phyloP scores from a whole-genome alignment of 805 yeast species.

The Starmerella riodocensis region DNA sequence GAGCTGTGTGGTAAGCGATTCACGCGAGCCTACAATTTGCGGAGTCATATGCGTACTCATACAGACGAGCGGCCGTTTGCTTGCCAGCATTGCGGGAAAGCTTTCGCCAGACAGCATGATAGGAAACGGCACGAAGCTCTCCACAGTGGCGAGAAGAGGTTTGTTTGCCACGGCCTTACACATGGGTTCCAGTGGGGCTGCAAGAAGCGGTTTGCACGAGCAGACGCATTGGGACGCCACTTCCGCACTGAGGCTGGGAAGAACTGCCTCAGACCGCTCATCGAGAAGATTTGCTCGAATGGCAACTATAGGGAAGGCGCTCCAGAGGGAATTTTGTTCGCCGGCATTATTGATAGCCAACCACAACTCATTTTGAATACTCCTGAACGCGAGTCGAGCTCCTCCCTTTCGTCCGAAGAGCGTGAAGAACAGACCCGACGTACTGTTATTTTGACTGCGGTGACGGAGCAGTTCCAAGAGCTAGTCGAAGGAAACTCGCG shows the following conservation, averaged over 20 bases:
- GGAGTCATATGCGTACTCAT: conserved; percentile 83
- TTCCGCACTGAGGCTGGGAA: conserved; percentile 66
- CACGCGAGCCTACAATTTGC: conserved; percentile 84
- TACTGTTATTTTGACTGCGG: conserved; percentile 22
- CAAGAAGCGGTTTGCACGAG: conserved; percentile 57
- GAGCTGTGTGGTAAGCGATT: conserved; percentile 73
- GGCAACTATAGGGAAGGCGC: conserved; percentile 14
- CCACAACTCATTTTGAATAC: conserved; percentile 16
- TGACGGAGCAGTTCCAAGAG: conserved; percentile 19
- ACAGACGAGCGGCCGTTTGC: conserved; percentile 58
- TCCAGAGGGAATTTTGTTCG: conserved; percentile 21
- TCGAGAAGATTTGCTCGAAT: conserved; percentile 34
- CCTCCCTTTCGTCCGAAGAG: conserved; percentile 7
- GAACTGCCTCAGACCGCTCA: conserved; percentile 50
- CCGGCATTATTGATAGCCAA: conserved; percentile 14
- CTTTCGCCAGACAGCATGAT: conserved; percentile 68
- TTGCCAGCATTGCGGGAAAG: conserved; percentile 50
- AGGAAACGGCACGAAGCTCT: conserved; percentile 60
- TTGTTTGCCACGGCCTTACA: conserved; percentile 49
- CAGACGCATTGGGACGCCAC: conserved; percentile 66
- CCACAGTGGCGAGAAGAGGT: conserved; percentile 62
- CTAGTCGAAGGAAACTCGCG: neutral
- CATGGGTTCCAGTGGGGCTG: conserved; percentile 47
- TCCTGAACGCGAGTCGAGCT: conserved; percentile 3
- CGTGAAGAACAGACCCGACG: conserved; percentile 21